Percentiles rank a stretch among this genome's conserved stretches.
Evolutionary conservation across 768 basidiomycete genomes (phyloP).

Genomic region (Galerina marginata): DNA sequence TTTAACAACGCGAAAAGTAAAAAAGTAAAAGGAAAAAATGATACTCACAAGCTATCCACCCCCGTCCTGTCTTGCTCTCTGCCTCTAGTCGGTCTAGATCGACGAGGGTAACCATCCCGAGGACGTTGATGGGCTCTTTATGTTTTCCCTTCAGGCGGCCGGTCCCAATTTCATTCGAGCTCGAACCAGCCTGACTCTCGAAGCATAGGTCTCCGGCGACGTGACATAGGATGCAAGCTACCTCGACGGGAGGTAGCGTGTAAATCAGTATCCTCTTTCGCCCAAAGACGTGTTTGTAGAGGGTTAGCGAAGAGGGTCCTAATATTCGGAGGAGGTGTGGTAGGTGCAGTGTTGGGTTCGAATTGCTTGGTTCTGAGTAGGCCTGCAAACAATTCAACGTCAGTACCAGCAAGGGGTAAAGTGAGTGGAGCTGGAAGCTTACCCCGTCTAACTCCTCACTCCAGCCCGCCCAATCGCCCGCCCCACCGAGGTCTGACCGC

Average conservation of each 20-base stretch:
- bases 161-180: constrained; percentile 20
- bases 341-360: constrained; percentile 70
- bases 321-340: constrained; percentile 78
- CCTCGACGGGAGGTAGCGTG: constrained; percentile 79
- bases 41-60: constrained; percentile 81
- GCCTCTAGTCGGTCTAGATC: constrained; percentile 68
- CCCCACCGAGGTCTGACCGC: constrained; percentile 56
- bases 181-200: constrained; percentile 44
- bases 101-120: constrained; percentile 81
- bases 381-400: constrained; percentile 20
- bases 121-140: constrained; percentile 63
- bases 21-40: not conserved
- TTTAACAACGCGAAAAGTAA: not conserved
- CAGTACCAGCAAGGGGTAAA: not conserved
- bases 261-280: constrained; percentile 80
- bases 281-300: constrained; percentile 81
- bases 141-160: constrained; percentile 33
- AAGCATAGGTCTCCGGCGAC: constrained; percentile 62
- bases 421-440: constrained; percentile 21
- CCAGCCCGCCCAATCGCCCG: constrained; percentile 73
- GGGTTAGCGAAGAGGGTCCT: constrained; percentile 76
- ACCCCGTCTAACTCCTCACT: constrained; percentile 66
- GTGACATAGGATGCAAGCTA: constrained; percentile 77
- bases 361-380: constrained; percentile 32
- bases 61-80: constrained; percentile 63